Evolutionary conservation across 2,329 filamentous ascomycete genomes (phyloP), one percentile per base, ranked within the genome.

Genomic region (Orbilia javanica): DNA sequence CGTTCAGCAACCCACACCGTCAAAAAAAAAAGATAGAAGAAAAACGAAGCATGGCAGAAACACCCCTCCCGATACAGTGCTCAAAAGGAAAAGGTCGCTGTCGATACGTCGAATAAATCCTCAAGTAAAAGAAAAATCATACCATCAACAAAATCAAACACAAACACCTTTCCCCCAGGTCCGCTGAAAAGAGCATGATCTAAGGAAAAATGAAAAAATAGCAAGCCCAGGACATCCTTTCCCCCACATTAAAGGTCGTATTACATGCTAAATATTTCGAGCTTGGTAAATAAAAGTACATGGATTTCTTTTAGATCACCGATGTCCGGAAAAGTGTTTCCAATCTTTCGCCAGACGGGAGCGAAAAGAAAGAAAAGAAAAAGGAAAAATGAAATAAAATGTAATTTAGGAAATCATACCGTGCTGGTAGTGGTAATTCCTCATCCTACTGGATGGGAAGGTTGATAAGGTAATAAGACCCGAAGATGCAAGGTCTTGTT

Each of bases 251-350:
- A 74, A 68, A 71, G 42, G 42, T 25, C 42, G 52, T 63, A 67
- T 62, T 67, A 68, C 70, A 74, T 74, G 70, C 70, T 74, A 68
- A 63, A 60, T 25, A 22, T 50, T 13, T 50, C 34, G 25, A 46
- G 39, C 42, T 63, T 62, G 62, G 52, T 74, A 53, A 63, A 74
- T 74, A 74, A 74, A 74, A 74, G 53, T 74, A 74, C 70, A 74
- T 74, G 63, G 55, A 50, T 74, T 68, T 64, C 60, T 53, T 64
- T 66, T 63, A 22, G 2, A 48, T 66, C 63, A 29, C 70, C 70
- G 52, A 42, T 42, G 53, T 52, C 10, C 62, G 46, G 15, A 74
- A 55, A 55, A 66, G 22, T n/a, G 53, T 39, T 53, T 2, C 15
- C 31, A 34, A 64, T 29, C 57, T 63, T 55, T 57, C 34, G 46